Evolutionary conservation across 106 monocot genomes (phyloP).

Genomic region (Ottelia alismoides): DNA sequence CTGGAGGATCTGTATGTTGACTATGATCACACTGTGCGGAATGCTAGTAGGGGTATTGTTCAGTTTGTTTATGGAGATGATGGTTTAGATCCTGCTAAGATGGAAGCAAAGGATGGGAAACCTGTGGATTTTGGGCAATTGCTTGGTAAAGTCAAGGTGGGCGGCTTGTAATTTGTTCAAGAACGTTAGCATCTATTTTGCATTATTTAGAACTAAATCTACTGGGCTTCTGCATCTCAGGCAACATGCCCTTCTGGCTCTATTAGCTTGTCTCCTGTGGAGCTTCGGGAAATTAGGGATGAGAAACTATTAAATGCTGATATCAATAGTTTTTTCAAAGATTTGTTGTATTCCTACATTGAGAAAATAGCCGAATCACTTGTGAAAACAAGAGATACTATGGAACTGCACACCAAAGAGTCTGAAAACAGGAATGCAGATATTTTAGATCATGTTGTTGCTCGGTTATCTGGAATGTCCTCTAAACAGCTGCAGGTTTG

Average conservation of each 20-base stretch:
- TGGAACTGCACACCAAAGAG: constrained; percentile 25
- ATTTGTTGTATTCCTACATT: constrained; percentile 41
- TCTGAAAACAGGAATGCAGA: constrained; percentile 12
- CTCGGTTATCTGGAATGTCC: constrained; percentile 75
- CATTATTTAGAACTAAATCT: not conserved
- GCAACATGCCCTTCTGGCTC: constrained; percentile 67
- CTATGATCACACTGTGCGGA: constrained; percentile 88
- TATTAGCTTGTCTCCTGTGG: constrained; percentile 37
- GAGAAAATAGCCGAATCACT: constrained; percentile 20
- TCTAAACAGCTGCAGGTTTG: constrained; percentile 67
- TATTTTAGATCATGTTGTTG: constrained; percentile 38
- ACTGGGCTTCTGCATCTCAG: constrained; percentile 15
- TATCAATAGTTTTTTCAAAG: constrained; percentile 41
- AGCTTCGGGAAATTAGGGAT: constrained; percentile 31
- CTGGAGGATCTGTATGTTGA: constrained; percentile 84
- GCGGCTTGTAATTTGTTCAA: constrained; percentile 7
- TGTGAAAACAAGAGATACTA: constrained; percentile 34
- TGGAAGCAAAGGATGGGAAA: constrained; percentile 79
- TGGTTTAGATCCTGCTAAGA: constrained; percentile 97
- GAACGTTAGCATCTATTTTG: not conserved
- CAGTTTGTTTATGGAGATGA: constrained; percentile 96
- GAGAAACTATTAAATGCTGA: constrained; percentile 46
- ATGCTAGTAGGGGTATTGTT: constrained; percentile 71
- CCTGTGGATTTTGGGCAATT: constrained; percentile 87
- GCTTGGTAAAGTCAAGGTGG: constrained; percentile 76